These are phyloP conservation scores for Parastagonospora nodorum DNA, from an alignment of 2,329 filamentous ascomycete genomes.

Conservation along the genomic window DNA sequence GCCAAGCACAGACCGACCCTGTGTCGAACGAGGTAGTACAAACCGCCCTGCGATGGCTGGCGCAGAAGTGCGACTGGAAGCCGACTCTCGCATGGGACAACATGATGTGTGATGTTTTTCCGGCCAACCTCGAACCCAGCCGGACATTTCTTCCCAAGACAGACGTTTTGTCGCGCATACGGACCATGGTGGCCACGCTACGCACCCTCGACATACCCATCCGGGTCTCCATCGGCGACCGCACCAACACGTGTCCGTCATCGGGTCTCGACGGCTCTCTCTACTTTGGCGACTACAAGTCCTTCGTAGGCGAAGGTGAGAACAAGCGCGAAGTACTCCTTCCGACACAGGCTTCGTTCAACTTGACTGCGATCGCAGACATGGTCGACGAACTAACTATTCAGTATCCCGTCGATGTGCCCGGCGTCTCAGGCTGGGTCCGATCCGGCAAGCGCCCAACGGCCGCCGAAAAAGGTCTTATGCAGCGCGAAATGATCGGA, in stretches of 20 bases:
- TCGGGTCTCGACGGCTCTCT: constrained; percentile 40
- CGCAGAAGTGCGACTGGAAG: constrained; percentile 39
- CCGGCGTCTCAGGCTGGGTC: constrained; percentile 35
- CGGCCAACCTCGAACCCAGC: constrained; percentile 38
- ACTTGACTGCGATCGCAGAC: constrained; percentile 35
- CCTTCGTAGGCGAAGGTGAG: constrained; percentile 31
- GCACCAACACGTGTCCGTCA: constrained; percentile 26
- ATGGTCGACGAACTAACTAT: constrained; percentile 46
- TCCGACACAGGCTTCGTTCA: constrained; percentile 41
- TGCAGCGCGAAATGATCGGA: constrained; percentile 39
- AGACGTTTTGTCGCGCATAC: constrained; percentile 38
- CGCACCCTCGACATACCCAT: constrained; percentile 39
- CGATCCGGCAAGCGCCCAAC: constrained; percentile 26
- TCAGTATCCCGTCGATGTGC: constrained; percentile 40
- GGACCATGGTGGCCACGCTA: constrained; percentile 35
- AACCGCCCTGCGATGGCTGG: constrained; percentile 39
- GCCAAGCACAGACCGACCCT: constrained; percentile 26
- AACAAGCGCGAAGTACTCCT: constrained; percentile 32
- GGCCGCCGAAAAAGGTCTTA: constrained; percentile 31
- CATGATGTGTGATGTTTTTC: constrained; percentile 46
- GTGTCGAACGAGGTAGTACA: constrained; percentile 38
- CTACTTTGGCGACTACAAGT: constrained; percentile 44
- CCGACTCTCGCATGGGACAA: constrained; percentile 41
- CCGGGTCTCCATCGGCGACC: constrained; percentile 42
- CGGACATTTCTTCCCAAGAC: constrained; percentile 36